phyloP scores from a whole-genome alignment of 2,329 filamentous ascomycete species.

The Aspergillus fijiensis region DNA sequence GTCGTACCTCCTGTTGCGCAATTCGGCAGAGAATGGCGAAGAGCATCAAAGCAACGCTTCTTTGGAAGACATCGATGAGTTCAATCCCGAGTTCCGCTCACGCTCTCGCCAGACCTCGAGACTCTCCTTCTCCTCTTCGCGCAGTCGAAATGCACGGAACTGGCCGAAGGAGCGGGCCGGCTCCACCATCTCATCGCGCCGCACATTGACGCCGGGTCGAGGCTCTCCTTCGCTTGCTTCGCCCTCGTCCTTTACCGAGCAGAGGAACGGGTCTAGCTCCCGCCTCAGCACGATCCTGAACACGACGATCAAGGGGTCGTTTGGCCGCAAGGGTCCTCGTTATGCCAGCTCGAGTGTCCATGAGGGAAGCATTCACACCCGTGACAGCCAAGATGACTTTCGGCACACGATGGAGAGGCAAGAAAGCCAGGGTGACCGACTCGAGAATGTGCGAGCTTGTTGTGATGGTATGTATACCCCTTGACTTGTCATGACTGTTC shows the following conservation, averaged over 20 bases:
- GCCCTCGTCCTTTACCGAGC: constrained; percentile 33
- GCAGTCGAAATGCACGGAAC: constrained; percentile 69
- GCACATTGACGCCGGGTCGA: constrained; percentile 37
- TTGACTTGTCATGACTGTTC: neutral
- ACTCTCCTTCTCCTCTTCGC: constrained; percentile 74
- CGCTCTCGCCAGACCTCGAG: constrained; percentile 56
- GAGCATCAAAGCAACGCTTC: constrained; percentile 59
- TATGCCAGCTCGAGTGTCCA: constrained; percentile 38
- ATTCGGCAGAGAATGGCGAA: constrained; percentile 58
- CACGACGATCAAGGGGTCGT: constrained; percentile 50
- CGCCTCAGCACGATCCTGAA: constrained; percentile 51
- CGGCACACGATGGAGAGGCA: constrained; percentile 70
- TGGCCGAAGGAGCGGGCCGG: constrained; percentile 56
- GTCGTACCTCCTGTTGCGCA: constrained; percentile 84
- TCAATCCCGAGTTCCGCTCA: constrained; percentile 68
- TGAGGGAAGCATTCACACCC: constrained; percentile 43
- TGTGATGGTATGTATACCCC: constrained; percentile 76
- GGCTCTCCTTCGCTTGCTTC: constrained; percentile 38
- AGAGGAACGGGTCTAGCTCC: constrained; percentile 46
- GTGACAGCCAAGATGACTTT: constrained; percentile 81
- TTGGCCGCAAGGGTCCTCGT: constrained; percentile 47
- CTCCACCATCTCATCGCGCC: constrained; percentile 40
- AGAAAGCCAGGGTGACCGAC: constrained; percentile 67
- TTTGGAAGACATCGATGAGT: constrained; percentile 67
- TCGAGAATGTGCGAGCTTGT: constrained; percentile 95